phyloP scores from a whole-genome alignment of 495 filamentous ascomycete genomes.

The Aspergillus baeticus region DNA sequence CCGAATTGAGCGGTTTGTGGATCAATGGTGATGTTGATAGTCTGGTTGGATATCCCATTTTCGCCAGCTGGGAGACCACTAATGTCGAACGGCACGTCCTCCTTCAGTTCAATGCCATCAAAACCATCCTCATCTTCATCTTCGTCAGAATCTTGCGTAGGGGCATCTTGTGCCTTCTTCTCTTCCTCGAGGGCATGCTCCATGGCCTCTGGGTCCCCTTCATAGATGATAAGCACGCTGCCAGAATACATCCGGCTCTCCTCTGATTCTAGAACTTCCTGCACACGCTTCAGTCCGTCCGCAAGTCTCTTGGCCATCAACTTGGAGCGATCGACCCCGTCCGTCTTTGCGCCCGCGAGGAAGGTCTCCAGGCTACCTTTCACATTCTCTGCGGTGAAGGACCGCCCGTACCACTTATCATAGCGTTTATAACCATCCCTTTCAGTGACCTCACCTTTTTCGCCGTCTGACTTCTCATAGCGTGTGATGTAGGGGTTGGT shows the following conservation, averaged over 20 bases:
- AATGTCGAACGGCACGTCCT: constrained; percentile 34
- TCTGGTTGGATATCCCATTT: constrained; percentile 27
- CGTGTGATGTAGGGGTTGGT: constrained; percentile 44
- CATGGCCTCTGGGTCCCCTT: constrained; percentile 76
- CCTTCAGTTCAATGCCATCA: constrained; percentile 45
- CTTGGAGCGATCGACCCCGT: constrained; percentile 47
- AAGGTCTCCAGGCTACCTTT: constrained; percentile 73
- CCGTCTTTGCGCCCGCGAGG: constrained; percentile 63
- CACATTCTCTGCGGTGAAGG: constrained; percentile 69
- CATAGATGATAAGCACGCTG: constrained; percentile 87
- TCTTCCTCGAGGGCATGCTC: constrained; percentile 64
- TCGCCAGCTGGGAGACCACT: constrained; percentile 30
- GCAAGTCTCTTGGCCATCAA: constrained; percentile 63
- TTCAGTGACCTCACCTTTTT: constrained; percentile 36
- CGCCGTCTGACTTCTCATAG: constrained; percentile 38
- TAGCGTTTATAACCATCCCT: constrained; percentile 69
- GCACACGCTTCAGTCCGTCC: constrained; percentile 63
- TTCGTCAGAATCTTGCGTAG: constrained; percentile 18
- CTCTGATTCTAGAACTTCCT: constrained; percentile 63
- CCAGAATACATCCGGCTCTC: constrained; percentile 95
- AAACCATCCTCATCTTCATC: constrained; percentile 56
- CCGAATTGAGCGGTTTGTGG: constrained; percentile 29
- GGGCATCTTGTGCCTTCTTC: constrained; percentile 33
- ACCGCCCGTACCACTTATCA: constrained; percentile 84
- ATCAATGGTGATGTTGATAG: constrained; percentile 43